Percentiles rank a stretch among this genome's conserved stretches.
Conservation (phyloP, 306 rosid species). For the Rosa chinensis region DNA sequence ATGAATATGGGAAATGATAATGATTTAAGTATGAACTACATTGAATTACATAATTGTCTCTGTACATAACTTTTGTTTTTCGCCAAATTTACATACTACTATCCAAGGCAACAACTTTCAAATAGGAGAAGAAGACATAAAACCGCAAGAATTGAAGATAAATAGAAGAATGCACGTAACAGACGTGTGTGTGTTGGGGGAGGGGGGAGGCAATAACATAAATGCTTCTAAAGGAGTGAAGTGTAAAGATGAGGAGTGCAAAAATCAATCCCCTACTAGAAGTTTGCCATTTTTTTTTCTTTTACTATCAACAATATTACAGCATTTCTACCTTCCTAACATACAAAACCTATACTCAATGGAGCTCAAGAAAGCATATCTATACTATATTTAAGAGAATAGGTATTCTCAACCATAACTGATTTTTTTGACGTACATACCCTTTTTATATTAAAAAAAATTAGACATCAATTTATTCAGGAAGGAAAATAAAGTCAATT, state of each 20-base stretch:
- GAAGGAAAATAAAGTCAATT: not conserved
- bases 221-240: not conserved
- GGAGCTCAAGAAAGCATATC: not conserved
- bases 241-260: not conserved
- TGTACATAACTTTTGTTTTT: not conserved
- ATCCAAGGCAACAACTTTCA: not conserved
- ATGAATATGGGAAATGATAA: not conserved
- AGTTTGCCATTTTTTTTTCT: not conserved
- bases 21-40: not conserved
- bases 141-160: not conserved
- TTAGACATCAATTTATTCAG: not conserved
- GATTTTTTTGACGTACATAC: not conserved
- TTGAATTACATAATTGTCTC: not conserved
- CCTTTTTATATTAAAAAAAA: not conserved
- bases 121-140: not conserved
- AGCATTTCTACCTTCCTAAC: not conserved
- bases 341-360: not conserved
- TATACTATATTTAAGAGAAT: not conserved
- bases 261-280: not conserved
- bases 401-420: not conserved
- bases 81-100: not conserved
- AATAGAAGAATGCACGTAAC: not conserved
- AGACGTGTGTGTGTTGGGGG: not conserved
- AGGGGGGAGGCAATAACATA: not conserved
- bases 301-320: slow-evolving; percentile 9